Conservation (phyloP, 1,139 yeast genomes). For the Saccharomyces hybrid region DNA sequence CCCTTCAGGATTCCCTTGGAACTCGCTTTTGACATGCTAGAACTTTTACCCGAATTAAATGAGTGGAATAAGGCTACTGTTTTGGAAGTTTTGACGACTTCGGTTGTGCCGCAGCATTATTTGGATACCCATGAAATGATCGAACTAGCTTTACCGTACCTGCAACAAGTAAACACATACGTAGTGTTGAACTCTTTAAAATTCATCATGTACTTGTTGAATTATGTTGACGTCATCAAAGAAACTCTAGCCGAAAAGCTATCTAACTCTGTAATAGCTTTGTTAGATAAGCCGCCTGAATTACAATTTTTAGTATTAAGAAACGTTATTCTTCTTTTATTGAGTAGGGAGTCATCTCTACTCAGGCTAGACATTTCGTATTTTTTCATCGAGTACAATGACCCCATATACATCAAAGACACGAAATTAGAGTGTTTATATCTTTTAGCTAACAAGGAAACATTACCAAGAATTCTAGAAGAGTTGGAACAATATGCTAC, state of each 20-base stretch:
- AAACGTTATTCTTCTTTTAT: slow-evolving; percentile 66
- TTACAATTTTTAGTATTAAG: slow-evolving; percentile 75
- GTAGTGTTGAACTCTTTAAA: slow-evolving; percentile 75
- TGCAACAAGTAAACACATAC: slow-evolving; percentile 76
- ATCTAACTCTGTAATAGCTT: slow-evolving; percentile 63
- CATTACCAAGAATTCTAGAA: slow-evolving; percentile 53
- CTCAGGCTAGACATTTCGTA: slow-evolving; percentile 57
- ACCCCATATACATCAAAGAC: slow-evolving; percentile 82
- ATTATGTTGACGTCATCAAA: slow-evolving; percentile 46
- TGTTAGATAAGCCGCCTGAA: slow-evolving; percentile 74
- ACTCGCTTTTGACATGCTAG: slow-evolving; percentile 18
- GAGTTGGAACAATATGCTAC: slow-evolving; percentile 84
- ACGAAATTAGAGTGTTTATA: slow-evolving; percentile 85
- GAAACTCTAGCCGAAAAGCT: slow-evolving; percentile 46
- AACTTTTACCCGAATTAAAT: slow-evolving; percentile 28
- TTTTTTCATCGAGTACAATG: slow-evolving; percentile 77
- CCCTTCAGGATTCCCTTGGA: slow-evolving; percentile 29
- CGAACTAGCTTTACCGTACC: slow-evolving; percentile 60
- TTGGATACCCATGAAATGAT: slow-evolving; percentile 60
- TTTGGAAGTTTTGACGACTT: slow-evolving; percentile 53
- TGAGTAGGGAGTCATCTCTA: slow-evolving; percentile 57
- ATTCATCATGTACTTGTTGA: slow-evolving; percentile 60
- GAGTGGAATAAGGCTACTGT: slow-evolving; percentile 79
- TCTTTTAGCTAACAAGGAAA: slow-evolving; percentile 59
- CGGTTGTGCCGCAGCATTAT: slow-evolving; percentile 61